Base-by-base conservation (phyloP, 306 rosid genomes). In the Styphnolobium japonicum region DNA sequence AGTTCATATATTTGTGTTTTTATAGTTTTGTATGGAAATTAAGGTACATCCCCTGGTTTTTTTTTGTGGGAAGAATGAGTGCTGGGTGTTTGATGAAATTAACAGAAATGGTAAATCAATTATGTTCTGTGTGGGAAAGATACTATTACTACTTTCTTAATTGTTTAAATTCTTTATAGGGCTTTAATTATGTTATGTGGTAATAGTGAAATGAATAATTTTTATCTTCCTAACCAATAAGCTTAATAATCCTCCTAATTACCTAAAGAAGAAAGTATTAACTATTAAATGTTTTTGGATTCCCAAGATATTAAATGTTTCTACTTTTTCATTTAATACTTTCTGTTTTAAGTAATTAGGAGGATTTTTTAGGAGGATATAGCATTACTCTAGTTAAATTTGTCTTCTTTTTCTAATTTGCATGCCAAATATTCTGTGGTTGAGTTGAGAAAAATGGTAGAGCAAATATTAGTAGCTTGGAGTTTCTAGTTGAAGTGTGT, bases 61-160 rank as follows among this genome's bases (percentile, higher is more conserved):
- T 37, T 6, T 37, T 10, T 67, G 46, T n/a, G 67, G 8, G 11
- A 29, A 8, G 74, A 80, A 63, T 0, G 68, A 71, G 67, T 39
- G 45, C 45, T 55, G 10, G 64, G 68, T 66, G 68, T 66, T 73
- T 67, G 73, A 31, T 73, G 37, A 78, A 46, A 65, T 43, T 64
- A 18, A 64, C 15, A 48, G 22, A n/a, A 40, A 52, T 39, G 45
- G 58, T 16, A 21, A 10, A 52, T 22, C 9, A 58, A 48, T 21
- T 63, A 21, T 43, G 46, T 25, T 48, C n/a, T 52, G 10, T 64
- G 23, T 10, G 23, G 12, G 22, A 48, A 68, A 57, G 25, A 58
- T 7, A 6, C 16, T 10, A 19, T 51, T 56, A 5, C 52, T 71
- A 14, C 40, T 48, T 34, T 34, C 0, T 45, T 48, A 16, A 10